Base-by-base conservation (phyloP, 495 filamentous ascomycete species). In the Neurospora tetraspora region DNA sequence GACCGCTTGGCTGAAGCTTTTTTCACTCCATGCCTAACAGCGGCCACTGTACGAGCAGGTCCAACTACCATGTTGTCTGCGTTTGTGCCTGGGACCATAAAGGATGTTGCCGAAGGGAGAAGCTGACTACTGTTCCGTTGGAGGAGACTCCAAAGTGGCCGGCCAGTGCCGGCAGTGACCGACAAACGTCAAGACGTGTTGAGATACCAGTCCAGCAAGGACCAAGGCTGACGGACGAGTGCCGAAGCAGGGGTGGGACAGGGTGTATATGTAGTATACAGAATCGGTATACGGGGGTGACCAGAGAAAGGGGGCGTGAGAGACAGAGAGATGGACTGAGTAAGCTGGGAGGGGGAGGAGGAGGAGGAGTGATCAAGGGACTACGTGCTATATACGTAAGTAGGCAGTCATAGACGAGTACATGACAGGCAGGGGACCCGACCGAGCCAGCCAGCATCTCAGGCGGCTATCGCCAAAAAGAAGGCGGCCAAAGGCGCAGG, bases 401-500 rank as follows among this genome's bases (percentile, higher is more conserved):
- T 65, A 65, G 27, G 53, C 16, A 65, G 14, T 65, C 53, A 65
- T 18, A 4, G 27, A 65, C 53, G 14, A 34, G 14, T 65, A 34
- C 53, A 34, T 65, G 27, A 36, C 27, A 27, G 27, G 53, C 27
- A 65, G 53, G 53, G 53, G 53, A 34, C 27, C 53, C 23, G 53
- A 65, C 27, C 53, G 53, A 65, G 27, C 14, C 23, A 65, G 53
- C 53, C 53, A 65, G 53, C 53, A 65, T 65, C 53, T 61, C 53
- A 16, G 23, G 53, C 53, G 53, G 53, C 53, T 65, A 65, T 65
- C 53, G 27, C 27, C 53, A 65, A 70, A 73, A 39, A 68, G 47
- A 73, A 74, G 70, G 34, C 73, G 72, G 45, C 71, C 73, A 72
- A 76, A 76, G 74, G 76, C 70, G 70, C 76, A 34, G 76, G 70